Evolutionary conservation across 208 protist species (phyloP).

Genomic region (Trypanosoma scelopori): DNA sequence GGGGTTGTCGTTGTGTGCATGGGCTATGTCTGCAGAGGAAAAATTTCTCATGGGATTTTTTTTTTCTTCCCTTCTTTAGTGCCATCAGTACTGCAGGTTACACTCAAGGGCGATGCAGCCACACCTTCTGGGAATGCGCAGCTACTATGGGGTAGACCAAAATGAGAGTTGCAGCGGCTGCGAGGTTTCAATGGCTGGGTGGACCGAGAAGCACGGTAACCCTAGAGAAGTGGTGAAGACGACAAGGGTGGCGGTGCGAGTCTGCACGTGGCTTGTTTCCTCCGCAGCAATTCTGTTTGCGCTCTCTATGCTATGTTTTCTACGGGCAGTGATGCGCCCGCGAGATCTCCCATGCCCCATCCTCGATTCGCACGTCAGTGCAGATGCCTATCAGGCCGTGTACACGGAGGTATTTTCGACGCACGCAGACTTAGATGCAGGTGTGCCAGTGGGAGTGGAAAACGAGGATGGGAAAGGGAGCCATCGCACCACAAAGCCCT

Average conservation of each 20-base stretch:
- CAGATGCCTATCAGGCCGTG: background rate
- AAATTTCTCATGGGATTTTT: background rate
- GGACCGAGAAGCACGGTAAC: too few species aligned
- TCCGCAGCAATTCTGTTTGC: constrained; percentile 6
- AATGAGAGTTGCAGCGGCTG: too few species aligned
- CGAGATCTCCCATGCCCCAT: constrained; percentile 1
- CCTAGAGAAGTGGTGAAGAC: too few species aligned
- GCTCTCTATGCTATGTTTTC: constrained; percentile 13
- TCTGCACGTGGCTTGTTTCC: background rate
- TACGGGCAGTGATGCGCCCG: background rate
- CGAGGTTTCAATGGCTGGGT: too few species aligned
- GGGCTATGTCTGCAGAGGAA: too few species aligned
- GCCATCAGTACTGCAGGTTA: too few species aligned
- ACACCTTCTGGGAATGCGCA: too few species aligned
- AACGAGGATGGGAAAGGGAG: background rate
- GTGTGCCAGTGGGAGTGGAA: background rate
- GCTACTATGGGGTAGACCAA: too few species aligned
- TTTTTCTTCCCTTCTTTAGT: constrained; percentile 20
- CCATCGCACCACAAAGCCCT: background rate
- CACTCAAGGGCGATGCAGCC: too few species aligned
- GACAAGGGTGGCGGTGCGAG: background rate
- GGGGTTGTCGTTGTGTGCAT: too few species aligned
- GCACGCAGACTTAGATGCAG: background rate
- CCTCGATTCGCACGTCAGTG: background rate
- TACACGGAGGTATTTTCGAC: constrained; percentile 1